Conservation (phyloP, 2,329 filamentous ascomycete genomes). For the Microdochium bolleyi region DNA sequence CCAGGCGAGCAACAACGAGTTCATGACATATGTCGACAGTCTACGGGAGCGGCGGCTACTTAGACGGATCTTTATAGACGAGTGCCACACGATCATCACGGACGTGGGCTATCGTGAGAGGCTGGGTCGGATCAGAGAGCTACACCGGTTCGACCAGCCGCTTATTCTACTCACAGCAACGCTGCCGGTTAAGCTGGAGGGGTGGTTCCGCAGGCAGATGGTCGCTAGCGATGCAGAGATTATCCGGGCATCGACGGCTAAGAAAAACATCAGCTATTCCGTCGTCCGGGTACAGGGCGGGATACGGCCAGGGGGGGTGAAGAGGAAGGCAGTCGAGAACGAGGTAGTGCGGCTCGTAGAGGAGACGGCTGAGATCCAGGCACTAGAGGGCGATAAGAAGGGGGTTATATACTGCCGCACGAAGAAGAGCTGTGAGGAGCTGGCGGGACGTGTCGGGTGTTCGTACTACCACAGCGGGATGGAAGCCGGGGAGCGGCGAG, state of each 20-base stretch:
- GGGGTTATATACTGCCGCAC: not conserved
- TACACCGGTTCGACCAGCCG: constrained; percentile 1
- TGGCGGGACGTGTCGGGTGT: not conserved
- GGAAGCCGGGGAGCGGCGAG: not conserved
- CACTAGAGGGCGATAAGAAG: not conserved
- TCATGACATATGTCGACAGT: not conserved
- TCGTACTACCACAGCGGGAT: not conserved
- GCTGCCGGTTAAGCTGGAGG: not conserved
- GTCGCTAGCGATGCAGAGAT: not conserved
- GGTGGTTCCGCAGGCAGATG: not conserved
- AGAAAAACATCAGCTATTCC: not conserved
- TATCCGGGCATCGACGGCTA: not conserved
- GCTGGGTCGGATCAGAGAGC: not conserved
- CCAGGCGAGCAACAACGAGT: not conserved
- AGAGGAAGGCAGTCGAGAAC: not conserved
- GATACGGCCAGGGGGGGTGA: not conserved
- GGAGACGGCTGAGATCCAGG: not conserved
- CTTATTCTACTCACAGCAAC: too few relatives aligned
- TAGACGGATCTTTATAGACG: not conserved
- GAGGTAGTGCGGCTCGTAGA: not conserved
- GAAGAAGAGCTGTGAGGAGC: not conserved
- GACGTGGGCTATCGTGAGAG: not conserved
- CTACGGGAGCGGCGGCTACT: not conserved
- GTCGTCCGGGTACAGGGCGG: not conserved
- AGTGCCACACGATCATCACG: constrained; percentile 2